A percentile compares a stretch with the other conserved stretches of the same genome.
These are phyloP conservation scores for Coccomyxa sp. DNA, from an alignment of 139 green algal genomes.

Conservation along the genomic window DNA sequence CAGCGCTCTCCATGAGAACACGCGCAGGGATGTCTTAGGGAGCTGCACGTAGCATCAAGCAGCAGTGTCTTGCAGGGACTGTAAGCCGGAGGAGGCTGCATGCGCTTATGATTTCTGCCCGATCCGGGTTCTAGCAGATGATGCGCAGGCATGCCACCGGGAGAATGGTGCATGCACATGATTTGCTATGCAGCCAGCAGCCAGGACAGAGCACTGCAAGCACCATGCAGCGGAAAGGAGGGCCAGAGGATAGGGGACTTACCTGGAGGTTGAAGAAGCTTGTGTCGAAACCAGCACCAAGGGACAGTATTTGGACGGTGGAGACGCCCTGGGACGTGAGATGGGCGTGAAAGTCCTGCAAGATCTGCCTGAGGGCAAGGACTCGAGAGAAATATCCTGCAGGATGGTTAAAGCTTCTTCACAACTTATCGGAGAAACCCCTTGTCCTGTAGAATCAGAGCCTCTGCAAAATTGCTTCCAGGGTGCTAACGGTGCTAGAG, in stretches of 20 bases:
- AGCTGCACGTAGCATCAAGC: no score
- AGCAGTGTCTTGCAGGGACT: background rate
- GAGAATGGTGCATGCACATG: background rate
- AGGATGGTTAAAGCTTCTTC: no score
- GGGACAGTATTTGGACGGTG: constrained; percentile 60
- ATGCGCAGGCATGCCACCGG: background rate
- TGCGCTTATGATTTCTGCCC: background rate
- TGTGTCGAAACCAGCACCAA: constrained; percentile 88
- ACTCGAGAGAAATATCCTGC: constrained; percentile 79
- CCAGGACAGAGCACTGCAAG: background rate
- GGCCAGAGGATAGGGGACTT: no score
- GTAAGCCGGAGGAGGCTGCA: background rate
- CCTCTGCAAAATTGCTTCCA: no score
- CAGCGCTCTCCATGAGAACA: background rate
- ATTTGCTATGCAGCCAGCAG: background rate
- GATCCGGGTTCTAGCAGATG: background rate
- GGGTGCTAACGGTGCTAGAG: background rate
- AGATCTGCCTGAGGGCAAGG: constrained; percentile 49
- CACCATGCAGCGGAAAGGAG: background rate
- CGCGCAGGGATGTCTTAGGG: background rate
- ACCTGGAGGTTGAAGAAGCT: constrained; percentile 69
- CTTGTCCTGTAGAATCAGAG: no score
- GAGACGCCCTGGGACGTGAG: background rate
- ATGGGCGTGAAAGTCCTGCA: constrained; percentile 54
- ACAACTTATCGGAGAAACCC: no score